Evolutionary conservation across 78 protist species (phyloP).

Genomic region (Monosiga brevicollis): DNA sequence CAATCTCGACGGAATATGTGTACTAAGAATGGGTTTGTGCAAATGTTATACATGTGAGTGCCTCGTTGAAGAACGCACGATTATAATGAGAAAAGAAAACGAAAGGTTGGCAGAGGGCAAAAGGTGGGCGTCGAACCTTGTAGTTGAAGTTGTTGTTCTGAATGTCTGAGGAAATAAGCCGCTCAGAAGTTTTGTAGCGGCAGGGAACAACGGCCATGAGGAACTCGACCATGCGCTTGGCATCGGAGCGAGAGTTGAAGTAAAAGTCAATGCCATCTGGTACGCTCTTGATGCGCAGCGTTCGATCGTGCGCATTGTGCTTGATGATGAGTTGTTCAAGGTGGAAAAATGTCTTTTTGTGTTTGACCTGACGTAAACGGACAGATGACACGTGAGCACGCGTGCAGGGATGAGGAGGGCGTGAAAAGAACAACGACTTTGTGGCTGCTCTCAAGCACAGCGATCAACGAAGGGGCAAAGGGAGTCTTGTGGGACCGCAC

Average conservation of each 20-base stretch:
- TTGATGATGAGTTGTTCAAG: conserved; percentile 95
- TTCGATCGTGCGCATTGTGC: conserved; percentile 73
- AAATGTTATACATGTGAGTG: too few species aligned
- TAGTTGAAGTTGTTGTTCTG: conserved; percentile 71
- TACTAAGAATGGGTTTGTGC: too few species aligned
- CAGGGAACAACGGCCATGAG: conserved; percentile 62
- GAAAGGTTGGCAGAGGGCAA: too few species aligned
- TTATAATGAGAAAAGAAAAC: too few species aligned
- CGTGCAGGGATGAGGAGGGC: neutral
- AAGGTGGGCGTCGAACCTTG: conserved; percentile 54
- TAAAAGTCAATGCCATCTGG: conserved; percentile 93
- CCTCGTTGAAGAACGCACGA: too few species aligned
- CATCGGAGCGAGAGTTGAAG: conserved; percentile 65
- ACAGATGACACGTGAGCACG: too few species aligned
- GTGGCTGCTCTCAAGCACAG: neutral
- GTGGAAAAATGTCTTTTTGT: conserved; percentile 88
- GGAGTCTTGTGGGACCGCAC: conserved; percentile 32
- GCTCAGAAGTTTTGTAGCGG: conserved; percentile 43
- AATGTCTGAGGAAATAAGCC: conserved; percentile 76
- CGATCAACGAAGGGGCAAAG: neutral
- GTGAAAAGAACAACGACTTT: neutral
- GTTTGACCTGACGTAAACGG: conserved; percentile 28
- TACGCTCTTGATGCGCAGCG: conserved; percentile 38
- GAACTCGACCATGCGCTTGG: conserved; percentile 72
- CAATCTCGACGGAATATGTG: conserved; percentile 82